Conservation (phyloP, 768 basidiomycete genomes). For the Suillus paluster region DNA sequence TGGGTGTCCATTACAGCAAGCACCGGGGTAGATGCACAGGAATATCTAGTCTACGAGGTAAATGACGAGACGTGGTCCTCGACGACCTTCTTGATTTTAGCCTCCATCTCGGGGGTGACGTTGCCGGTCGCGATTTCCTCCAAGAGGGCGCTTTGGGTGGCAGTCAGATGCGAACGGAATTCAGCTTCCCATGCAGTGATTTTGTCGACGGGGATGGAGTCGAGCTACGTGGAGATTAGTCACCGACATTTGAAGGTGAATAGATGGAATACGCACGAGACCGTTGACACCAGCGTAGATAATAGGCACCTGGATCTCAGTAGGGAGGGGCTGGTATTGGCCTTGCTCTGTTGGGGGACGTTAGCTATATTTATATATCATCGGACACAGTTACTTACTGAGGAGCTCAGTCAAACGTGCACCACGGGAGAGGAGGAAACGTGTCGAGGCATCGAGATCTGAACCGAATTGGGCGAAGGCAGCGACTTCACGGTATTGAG, state of each 20-base stretch:
- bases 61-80: slow-evolving; percentile 88
- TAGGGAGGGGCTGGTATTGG: slow-evolving; percentile 94
- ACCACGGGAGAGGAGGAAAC: slow-evolving; percentile 97
- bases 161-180: slow-evolving; percentile 86
- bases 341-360: slow-evolving; percentile 76
- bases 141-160: slow-evolving; percentile 76
- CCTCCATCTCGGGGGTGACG: slow-evolving; percentile 90
- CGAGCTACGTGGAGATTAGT: slow-evolving; percentile 57
- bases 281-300: slow-evolving; percentile 99
- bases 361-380: slow-evolving; percentile 20
- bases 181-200: slow-evolving; percentile 92
- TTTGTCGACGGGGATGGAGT: slow-evolving; percentile 92
- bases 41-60: slow-evolving; percentile 36
- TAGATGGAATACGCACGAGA: slow-evolving; percentile 61
- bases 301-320: slow-evolving; percentile 97
- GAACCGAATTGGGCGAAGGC: slow-evolving; percentile 99
- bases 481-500: slow-evolving; percentile 99
- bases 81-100: slow-evolving; percentile 92
- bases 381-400: slow-evolving; percentile 52
- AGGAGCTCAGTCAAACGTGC: slow-evolving; percentile 97
- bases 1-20: not conserved
- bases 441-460: slow-evolving; percentile 98
- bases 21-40: not conserved
- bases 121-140: slow-evolving; percentile 82
- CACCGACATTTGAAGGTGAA: too few species aligned